These are phyloP conservation scores for Cinnamomum micranthum DNA, from an alignment of 164 flowering plant genomes.

Conservation along the genomic window DNA sequence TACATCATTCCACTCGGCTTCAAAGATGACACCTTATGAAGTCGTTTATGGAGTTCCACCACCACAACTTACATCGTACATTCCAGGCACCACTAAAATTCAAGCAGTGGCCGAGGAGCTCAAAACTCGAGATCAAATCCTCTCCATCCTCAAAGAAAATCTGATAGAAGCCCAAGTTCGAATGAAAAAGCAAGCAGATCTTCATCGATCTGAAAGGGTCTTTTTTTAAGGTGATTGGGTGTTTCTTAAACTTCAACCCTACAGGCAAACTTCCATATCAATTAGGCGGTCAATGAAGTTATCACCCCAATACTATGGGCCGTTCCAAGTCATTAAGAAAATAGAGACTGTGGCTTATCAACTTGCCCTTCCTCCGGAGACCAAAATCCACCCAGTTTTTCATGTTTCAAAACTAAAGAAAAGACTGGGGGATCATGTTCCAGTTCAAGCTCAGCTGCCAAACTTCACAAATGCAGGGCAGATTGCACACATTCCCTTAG, in stretches of 20 bases:
- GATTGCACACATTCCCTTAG: neutral
- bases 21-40: neutral
- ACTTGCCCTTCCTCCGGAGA: neutral
- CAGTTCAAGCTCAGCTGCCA: neutral
- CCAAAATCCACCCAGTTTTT: neutral
- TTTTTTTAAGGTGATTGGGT: neutral
- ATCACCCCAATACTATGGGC: neutral
- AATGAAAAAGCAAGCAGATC: neutral
- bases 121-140: neutral
- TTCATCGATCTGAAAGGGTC: neutral
- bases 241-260: neutral
- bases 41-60: neutral
- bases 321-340: neutral
- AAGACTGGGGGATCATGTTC: neutral
- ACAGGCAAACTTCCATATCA: neutral
- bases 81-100: neutral
- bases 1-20: neutral
- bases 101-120: neutral
- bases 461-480: neutral
- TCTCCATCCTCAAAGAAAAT: neutral
- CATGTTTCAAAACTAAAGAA: slow-evolving; percentile 6
- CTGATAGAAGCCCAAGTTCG: neutral
- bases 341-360: neutral
- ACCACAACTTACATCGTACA: neutral
- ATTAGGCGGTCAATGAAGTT: neutral